phyloP scores from a whole-genome alignment of 2,329 filamentous ascomycete genomes.

The Fusarium metavorans region DNA sequence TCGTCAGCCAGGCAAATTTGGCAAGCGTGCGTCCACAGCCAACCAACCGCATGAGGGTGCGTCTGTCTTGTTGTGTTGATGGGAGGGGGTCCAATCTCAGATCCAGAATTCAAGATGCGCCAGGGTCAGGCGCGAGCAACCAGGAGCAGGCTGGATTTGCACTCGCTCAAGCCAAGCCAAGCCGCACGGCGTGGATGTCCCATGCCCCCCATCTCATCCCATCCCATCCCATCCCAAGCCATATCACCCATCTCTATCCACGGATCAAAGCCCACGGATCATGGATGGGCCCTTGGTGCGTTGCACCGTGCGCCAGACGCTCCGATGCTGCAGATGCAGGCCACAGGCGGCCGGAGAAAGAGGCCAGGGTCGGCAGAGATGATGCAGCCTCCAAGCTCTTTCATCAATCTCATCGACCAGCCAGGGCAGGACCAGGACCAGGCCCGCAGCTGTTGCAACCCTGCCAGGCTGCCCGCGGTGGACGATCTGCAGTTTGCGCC shows the following conservation, averaged over 20 bases:
- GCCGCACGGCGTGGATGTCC: constrained; percentile 21
- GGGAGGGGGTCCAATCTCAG: constrained; percentile 41
- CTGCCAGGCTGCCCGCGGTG: constrained; percentile 39
- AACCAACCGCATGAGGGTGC: constrained; percentile 43
- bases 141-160: constrained; percentile 32
- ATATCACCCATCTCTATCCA: constrained; percentile 34
- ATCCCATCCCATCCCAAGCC: constrained; percentile 7
- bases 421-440: constrained; percentile 32
- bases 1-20: constrained; percentile 34
- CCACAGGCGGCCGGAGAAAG: constrained; percentile 31
- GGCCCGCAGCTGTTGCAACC: constrained; percentile 40
- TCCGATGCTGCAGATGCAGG: constrained; percentile 42
- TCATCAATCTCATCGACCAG: constrained; percentile 39
- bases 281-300: constrained; percentile 32
- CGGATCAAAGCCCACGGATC: constrained; percentile 30
- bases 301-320: constrained; percentile 43
- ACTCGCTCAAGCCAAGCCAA: constrained; percentile 26
- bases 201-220: constrained; percentile 7
- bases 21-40: constrained; percentile 23
- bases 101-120: constrained; percentile 34
- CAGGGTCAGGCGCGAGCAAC: constrained; percentile 27
- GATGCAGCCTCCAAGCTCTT: constrained; percentile 39
- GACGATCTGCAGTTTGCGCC: constrained; percentile 45
- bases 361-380: constrained; percentile 40
- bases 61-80: constrained; percentile 21